Conservation (phyloP, 805 yeast genomes). For the Schizosaccharomyces pombe region DNA sequence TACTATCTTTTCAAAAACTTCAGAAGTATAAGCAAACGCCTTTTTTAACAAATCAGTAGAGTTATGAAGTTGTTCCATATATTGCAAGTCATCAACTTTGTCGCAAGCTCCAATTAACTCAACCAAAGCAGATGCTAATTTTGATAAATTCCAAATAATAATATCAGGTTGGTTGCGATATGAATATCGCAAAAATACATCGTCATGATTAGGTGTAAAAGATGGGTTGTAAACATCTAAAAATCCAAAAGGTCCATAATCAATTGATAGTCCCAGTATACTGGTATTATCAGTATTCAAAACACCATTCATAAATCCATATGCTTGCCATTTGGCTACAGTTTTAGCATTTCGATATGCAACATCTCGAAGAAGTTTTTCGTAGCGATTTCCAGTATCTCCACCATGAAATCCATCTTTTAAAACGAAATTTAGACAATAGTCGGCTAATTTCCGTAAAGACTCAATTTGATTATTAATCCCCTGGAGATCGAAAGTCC, state of each 20-base stretch:
- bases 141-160: slow-evolving; percentile 79
- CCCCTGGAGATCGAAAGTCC: slow-evolving; percentile 65
- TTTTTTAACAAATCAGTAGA: slow-evolving; percentile 27
- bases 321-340: slow-evolving; percentile 70
- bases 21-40: slow-evolving; percentile 37
- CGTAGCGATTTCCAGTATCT: slow-evolving; percentile 28
- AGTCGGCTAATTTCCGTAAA: slow-evolving; percentile 40
- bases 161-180: slow-evolving; percentile 67
- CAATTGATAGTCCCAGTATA: slow-evolving; percentile 66
- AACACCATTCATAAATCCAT: slow-evolving; percentile 86
- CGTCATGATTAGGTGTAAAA: slow-evolving; percentile 81
- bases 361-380: slow-evolving; percentile 45
- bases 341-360: slow-evolving; percentile 42
- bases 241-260: slow-evolving; percentile 75
- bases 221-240: slow-evolving; percentile 36
- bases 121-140: slow-evolving; percentile 64
- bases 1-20: slow-evolving; percentile 38
- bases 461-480: slow-evolving; percentile 48
- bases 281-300: slow-evolving; percentile 87
- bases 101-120: slow-evolving; percentile 58
- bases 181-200: slow-evolving; percentile 43
- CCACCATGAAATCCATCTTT: slow-evolving; percentile 11
- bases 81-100: slow-evolving; percentile 22
- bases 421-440: slow-evolving; percentile 37
- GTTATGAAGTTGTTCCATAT: slow-evolving; percentile 11